phyloP scores from a whole-genome alignment of 1,284 basidiomycete genomes.

The Exsudoporus floridanus region DNA sequence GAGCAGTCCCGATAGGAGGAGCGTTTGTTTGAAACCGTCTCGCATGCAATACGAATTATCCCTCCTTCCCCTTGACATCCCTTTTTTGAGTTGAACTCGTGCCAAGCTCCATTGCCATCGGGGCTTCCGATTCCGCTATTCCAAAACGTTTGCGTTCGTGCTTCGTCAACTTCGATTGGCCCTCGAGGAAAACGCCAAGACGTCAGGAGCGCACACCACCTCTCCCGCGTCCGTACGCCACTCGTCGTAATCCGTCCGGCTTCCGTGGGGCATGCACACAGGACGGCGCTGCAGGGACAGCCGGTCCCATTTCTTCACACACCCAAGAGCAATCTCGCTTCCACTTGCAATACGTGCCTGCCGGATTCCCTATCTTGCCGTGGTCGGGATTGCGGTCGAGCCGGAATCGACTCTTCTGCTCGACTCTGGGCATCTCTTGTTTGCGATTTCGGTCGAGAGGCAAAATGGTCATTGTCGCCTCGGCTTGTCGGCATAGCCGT shows the following conservation, averaged over 20 bases:
- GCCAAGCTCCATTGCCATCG: slow-evolving; percentile 33
- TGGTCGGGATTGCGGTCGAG: slow-evolving; percentile 1
- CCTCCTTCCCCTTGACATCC: slow-evolving; percentile 16
- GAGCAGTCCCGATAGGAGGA: slow-evolving; percentile 10
- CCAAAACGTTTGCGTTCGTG: slow-evolving; percentile 10
- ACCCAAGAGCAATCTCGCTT: slow-evolving; percentile 10
- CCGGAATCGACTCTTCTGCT: slow-evolving; percentile 15
- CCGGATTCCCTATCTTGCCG: neutral
- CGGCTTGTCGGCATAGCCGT: slow-evolving; percentile 13
- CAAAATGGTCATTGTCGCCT: slow-evolving; percentile 4
- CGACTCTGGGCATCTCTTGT: too few relatives aligned
- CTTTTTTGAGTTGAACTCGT: slow-evolving; percentile 20
- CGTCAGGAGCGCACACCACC: slow-evolving; percentile 6
- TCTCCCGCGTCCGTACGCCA: slow-evolving; percentile 8
- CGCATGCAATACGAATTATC: slow-evolving; percentile 10
- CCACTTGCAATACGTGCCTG: slow-evolving; percentile 6
- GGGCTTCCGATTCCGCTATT: slow-evolving; percentile 31
- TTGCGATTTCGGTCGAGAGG: too few relatives aligned
- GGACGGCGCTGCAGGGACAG: slow-evolving; percentile 9
- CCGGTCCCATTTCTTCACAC: too few relatives aligned
- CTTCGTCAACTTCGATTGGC: slow-evolving; percentile 25
- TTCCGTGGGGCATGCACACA: slow-evolving; percentile 14
- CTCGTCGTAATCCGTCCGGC: slow-evolving; percentile 11
- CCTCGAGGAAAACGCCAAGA: slow-evolving; percentile 19
- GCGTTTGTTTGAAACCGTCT: slow-evolving; percentile 12